phyloP scores from a whole-genome alignment of 2,329 filamentous ascomycete genomes.

The Zalaria obscura region DNA sequence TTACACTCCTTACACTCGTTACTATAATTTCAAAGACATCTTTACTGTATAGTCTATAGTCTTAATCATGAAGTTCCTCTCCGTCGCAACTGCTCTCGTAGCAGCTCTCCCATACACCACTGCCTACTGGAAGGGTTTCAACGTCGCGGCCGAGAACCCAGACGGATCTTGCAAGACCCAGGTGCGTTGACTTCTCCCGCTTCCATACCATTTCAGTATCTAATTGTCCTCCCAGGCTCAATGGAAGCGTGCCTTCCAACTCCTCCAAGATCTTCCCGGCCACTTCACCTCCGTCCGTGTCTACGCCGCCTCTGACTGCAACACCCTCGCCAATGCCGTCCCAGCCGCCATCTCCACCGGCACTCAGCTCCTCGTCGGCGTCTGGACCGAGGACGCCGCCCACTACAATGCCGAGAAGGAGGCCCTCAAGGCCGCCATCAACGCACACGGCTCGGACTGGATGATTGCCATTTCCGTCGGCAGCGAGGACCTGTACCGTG shows the following conservation, averaged over 20 bases:
- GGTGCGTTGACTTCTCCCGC: conserved; percentile 13
- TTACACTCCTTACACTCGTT: not conserved
- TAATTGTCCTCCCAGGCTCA: conserved; percentile 10
- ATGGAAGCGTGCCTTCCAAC: conserved; percentile 21
- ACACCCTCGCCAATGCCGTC: conserved; percentile 33
- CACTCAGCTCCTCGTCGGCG: conserved; percentile 47
- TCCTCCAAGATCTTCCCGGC: conserved; percentile 30
- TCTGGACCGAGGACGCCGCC: conserved; percentile 38
- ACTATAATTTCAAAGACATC: not conserved
- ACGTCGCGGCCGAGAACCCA: conserved; percentile 23
- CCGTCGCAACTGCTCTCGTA: conserved; percentile 17
- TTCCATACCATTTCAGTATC: not conserved
- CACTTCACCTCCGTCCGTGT: conserved; percentile 46
- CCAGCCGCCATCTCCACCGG: conserved; percentile 47
- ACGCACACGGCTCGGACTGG: conserved; percentile 41
- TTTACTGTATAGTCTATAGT: not conserved
- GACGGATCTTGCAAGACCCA: conserved; percentile 25
- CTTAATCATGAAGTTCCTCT: conserved; percentile 8
- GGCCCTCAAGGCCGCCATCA: conserved; percentile 43
- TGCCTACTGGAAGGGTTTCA: conserved; percentile 30
- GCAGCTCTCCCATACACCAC: conserved; percentile 15
- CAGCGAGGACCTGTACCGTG: conserved; percentile 53
- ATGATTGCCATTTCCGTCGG: conserved; percentile 53
- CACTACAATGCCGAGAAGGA: conserved; percentile 46
- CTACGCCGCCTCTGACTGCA: conserved; percentile 48